Conservation (phyloP, 2,329 filamentous ascomycete genomes). For the Penicillium sp. region DNA sequence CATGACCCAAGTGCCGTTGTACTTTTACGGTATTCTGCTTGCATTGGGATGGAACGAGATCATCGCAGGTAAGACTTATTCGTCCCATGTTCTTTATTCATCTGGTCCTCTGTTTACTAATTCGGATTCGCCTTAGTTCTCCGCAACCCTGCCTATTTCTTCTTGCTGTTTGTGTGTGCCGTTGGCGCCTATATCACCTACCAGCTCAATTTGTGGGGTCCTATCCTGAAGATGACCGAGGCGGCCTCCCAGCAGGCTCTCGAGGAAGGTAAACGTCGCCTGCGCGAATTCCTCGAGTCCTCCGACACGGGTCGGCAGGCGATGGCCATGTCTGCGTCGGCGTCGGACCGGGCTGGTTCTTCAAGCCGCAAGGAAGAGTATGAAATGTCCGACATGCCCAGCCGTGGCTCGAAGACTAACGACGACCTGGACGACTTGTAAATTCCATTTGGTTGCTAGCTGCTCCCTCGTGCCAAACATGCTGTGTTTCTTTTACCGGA, state of each 20-base stretch:
- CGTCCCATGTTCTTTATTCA: conserved; percentile 8
- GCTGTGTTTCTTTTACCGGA: conserved; percentile 19
- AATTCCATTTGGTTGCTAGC: conserved; percentile 18
- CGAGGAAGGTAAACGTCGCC: conserved; percentile 87
- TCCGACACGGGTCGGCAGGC: conserved; percentile 85
- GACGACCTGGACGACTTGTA: conserved; percentile 44
- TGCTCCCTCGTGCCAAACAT: conserved; percentile 5
- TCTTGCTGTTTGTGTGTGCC: conserved; percentile 78
- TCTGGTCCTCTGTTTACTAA: conserved; percentile 6
- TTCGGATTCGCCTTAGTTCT: conserved; percentile 66
- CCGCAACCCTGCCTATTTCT: conserved; percentile 89
- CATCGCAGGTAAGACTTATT: conserved; percentile 73
- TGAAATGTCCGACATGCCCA: conserved; percentile 57
- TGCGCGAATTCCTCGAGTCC: conserved; percentile 86
- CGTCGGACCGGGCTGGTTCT: conserved; percentile 40
- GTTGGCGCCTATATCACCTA: conserved; percentile 87
- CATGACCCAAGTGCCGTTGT: conserved; percentile 89
- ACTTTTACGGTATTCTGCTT: conserved; percentile 88
- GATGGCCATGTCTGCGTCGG: conserved; percentile 72
- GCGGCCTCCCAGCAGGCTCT: conserved; percentile 84
- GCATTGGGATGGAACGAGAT: conserved; percentile 99
- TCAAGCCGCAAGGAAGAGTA: conserved; percentile 54
- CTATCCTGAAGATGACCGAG: conserved; percentile 93
- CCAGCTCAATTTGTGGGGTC: conserved; percentile 91
- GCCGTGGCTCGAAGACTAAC: conserved; percentile 25